A percentile compares a stretch with the other conserved stretches of the same genome.
Evolutionary conservation across 2,329 filamentous ascomycete genomes (phyloP).

Genomic region (Trichoderma harzianum): DNA sequence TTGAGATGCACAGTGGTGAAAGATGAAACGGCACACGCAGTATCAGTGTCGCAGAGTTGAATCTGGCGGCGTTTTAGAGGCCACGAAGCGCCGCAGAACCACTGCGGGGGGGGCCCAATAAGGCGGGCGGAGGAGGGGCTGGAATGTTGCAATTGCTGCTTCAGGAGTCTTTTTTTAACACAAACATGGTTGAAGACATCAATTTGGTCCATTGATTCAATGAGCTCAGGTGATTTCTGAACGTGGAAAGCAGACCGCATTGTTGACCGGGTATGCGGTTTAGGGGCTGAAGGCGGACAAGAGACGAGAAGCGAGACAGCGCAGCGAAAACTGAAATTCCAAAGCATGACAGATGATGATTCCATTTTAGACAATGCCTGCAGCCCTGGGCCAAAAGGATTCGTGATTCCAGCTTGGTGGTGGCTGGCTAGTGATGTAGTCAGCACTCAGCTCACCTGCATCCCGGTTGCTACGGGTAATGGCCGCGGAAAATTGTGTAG

Average conservation of each 20-base stretch:
- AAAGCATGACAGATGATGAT: not conserved
- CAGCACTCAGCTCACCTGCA: not conserved
- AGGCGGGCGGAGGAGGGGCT: not conserved
- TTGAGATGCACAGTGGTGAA: not conserved
- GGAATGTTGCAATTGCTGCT: not conserved
- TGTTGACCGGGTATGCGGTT: not conserved
- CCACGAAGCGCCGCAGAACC: not conserved
- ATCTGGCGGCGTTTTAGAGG: not conserved
- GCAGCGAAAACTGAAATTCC: not conserved
- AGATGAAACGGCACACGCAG: not conserved
- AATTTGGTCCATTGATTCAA: not conserved
- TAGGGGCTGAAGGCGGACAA: not conserved
- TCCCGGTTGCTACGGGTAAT: not conserved
- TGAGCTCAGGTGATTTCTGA: not conserved
- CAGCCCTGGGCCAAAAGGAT: not conserved
- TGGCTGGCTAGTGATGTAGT: not conserved
- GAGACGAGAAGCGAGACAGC: not conserved
- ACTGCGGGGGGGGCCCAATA: not conserved
- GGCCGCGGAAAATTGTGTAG: not conserved
- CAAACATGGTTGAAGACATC: not conserved
- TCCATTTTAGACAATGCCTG: not conserved
- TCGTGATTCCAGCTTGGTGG: constrained; percentile 1
- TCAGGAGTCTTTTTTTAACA: not conserved
- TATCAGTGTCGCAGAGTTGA: constrained; percentile 1
- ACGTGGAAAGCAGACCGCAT: not conserved